Conservation (phyloP, 176 grass and related monocot species). For the Dactylis glomerata region DNA sequence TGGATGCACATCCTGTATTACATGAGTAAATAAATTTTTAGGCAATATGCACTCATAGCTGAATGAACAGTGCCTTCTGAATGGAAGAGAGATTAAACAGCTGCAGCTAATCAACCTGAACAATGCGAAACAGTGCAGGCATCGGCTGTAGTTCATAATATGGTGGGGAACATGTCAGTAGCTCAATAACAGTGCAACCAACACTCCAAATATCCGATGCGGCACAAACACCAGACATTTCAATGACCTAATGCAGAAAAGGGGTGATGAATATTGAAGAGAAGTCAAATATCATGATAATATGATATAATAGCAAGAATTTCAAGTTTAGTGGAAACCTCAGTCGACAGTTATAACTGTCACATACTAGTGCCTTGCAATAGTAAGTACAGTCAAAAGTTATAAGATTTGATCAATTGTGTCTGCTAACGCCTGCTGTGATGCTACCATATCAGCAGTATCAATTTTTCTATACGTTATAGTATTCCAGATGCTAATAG, state of each 20-base stretch:
- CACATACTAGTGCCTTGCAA: not conserved
- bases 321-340: not conserved
- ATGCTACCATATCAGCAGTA: not conserved
- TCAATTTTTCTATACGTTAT: not conserved
- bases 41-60: not conserved
- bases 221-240: constrained; percentile 97
- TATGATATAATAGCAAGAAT: not conserved
- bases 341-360: not conserved
- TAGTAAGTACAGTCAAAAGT: not conserved
- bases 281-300: not conserved
- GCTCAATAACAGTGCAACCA: constrained; percentile 97
- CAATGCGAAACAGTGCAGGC: constrained; percentile 99
- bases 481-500: not conserved
- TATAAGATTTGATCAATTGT: constrained; percentile 6
- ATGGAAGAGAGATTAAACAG: constrained; percentile 4
- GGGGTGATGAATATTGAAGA: not conserved
- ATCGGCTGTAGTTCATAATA: constrained; percentile 99
- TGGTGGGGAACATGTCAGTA: constrained; percentile 92
- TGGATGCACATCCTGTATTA: constrained; percentile 84
- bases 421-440: constrained; percentile 1
- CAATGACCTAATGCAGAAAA: constrained; percentile 71
- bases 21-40: not conserved
- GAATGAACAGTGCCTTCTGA: constrained; percentile 6
- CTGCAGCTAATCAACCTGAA: constrained; percentile 61
- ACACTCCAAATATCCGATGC: constrained; percentile 99